Percentiles rank a stretch among this genome's conserved stretches.
These are phyloP conservation scores for Rhynchospora breviuscula DNA, from an alignment of 176 grass and related monocot genomes.

Conservation along the genomic window DNA sequence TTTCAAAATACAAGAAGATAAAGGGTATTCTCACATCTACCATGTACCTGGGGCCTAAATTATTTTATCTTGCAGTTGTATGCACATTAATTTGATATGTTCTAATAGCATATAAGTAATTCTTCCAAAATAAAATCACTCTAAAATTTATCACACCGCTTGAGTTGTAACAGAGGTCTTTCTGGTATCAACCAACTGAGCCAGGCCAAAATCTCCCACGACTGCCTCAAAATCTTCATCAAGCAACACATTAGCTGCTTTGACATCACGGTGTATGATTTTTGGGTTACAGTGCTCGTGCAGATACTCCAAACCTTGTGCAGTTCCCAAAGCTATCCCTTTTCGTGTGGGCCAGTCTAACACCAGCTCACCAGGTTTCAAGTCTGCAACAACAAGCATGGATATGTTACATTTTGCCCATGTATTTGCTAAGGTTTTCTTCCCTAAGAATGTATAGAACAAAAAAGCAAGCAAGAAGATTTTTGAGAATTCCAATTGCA, in stretches of 20 bases:
- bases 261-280: slow-evolving; percentile 27
- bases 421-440: neutral
- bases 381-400: neutral
- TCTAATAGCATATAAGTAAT: neutral
- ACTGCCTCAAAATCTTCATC: slow-evolving; percentile 21
- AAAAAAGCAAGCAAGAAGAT: neutral
- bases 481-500: neutral
- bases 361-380: slow-evolving; percentile 4
- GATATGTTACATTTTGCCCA: neutral
- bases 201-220: slow-evolving; percentile 22
- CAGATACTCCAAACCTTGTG: slow-evolving; percentile 18
- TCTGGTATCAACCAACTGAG: slow-evolving; percentile 17
- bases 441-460: neutral
- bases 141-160: neutral
- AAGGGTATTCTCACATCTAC: neutral
- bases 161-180: slow-evolving; percentile 24
- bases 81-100: neutral
- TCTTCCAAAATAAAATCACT: neutral
- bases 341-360: slow-evolving; percentile 22
- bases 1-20: neutral
- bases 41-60: neutral
- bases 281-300: slow-evolving; percentile 26
- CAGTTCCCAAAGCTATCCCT: slow-evolving; percentile 18
- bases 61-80: neutral
- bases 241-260: slow-evolving; percentile 21